Evolutionary conservation across 129 eudicot species (phyloP).

Genomic region (Artemisia annua): DNA sequence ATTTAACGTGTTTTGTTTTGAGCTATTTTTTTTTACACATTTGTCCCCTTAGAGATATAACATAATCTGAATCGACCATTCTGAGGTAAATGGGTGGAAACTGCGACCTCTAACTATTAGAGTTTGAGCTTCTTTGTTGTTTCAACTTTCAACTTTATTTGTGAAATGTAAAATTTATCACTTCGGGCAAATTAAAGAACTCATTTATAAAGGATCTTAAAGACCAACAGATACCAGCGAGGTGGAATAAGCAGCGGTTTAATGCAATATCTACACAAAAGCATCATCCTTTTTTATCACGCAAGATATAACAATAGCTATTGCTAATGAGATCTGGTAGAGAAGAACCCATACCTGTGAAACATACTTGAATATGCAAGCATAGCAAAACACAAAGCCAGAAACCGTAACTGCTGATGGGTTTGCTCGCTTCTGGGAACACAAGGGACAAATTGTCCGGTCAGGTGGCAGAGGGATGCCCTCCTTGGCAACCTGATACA

Average conservation of each 20-base stretch:
- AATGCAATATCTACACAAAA: neutral
- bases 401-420: conserved; percentile 82
- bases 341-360: conserved; percentile 55
- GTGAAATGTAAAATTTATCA: neutral
- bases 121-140: neutral
- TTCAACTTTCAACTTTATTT: neutral
- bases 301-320: neutral
- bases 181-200: neutral
- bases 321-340: conserved; percentile 6
- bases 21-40: no score
- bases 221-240: neutral
- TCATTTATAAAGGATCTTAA: neutral
- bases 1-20: no score
- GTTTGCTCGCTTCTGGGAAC: conserved; percentile 84
- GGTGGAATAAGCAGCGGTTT: neutral
- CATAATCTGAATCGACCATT: no score
- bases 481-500: conserved; percentile 77
- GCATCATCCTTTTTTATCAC: neutral
- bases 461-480: conserved; percentile 89
- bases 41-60: no score
- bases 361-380: conserved; percentile 89
- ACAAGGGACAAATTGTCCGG: conserved; percentile 71
- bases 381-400: conserved; percentile 91
- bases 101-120: no score
- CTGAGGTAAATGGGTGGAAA: no score